These are phyloP conservation scores for Batkoa obscura DNA, from an alignment of 371 early-diverging fungal species.

Conservation along the genomic window DNA sequence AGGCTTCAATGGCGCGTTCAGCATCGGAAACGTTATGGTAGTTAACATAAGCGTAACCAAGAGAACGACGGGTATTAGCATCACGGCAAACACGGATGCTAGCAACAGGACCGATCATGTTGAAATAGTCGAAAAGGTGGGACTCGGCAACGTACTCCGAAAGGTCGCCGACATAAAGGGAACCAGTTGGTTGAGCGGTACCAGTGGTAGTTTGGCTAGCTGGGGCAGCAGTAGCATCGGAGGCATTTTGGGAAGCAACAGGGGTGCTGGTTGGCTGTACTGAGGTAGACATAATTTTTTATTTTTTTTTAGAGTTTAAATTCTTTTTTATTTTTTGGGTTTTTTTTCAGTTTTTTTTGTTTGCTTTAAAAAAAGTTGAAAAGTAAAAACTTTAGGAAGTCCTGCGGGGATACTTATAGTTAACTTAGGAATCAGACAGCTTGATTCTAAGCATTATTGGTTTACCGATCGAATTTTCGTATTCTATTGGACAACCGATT, in stretches of 20 bases:
- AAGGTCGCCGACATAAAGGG: conserved; percentile 79
- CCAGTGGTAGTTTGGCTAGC: conserved; percentile 13
- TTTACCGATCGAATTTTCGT: too few species aligned
- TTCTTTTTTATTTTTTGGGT: too few species aligned
- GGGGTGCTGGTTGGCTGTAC: background rate
- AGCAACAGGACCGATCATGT: conserved; percentile 85
- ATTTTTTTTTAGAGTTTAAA: too few species aligned
- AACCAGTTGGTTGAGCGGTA: conserved; percentile 27
- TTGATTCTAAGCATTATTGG: too few species aligned
- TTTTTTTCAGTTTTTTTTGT: too few species aligned
- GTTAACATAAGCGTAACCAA: conserved; percentile 98
- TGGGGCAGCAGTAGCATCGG: background rate
- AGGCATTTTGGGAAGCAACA: background rate
- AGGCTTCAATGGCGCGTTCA: conserved; percentile 81
- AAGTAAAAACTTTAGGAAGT: too few species aligned
- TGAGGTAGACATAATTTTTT: too few species aligned
- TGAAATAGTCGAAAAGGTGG: conserved; percentile 92
- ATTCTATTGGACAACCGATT: too few species aligned
- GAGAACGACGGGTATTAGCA: conserved; percentile 87
- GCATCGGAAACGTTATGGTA: conserved; percentile 61
- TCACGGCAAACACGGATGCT: conserved; percentile 97
- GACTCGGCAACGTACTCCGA: conserved; percentile 93
- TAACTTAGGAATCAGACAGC: too few species aligned
- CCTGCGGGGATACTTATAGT: too few species aligned
- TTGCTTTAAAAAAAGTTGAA: too few species aligned